Evolutionary conservation across 768 basidiomycete genomes (phyloP).

Genomic region (Megacollybia marginata): DNA sequence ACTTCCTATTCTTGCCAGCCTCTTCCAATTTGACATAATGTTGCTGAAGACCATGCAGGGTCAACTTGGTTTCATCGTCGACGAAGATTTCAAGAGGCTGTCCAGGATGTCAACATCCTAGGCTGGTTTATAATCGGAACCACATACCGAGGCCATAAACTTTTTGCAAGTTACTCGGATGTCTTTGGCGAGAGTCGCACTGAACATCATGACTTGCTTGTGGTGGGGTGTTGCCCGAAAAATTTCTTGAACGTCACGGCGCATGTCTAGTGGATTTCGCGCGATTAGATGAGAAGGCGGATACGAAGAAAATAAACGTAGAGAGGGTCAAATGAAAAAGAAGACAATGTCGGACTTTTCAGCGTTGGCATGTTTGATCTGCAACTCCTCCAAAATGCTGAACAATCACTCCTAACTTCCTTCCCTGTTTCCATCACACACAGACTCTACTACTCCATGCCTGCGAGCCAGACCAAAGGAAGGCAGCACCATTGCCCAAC

Average conservation of each 20-base stretch:
- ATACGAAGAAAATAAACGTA: slow-evolving; percentile 5
- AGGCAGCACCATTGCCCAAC: background rate
- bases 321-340: slow-evolving; percentile 4
- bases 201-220: slow-evolving; percentile 99
- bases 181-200: slow-evolving; percentile 95
- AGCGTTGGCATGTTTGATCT: background rate
- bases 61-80: slow-evolving; percentile 98
- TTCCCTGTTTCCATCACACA: slow-evolving; percentile 30
- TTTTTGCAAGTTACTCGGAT: slow-evolving; percentile 98
- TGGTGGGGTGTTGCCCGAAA: slow-evolving; percentile 98
- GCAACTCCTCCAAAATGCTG: slow-evolving; percentile 22
- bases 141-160: slow-evolving; percentile 95
- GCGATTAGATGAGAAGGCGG: slow-evolving; percentile 57
- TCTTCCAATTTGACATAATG: slow-evolving; percentile 98
- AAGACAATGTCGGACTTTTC: no score
- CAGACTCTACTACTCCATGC: slow-evolving; percentile 7
- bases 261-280: slow-evolving; percentile 93
- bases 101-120: background rate
- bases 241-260: slow-evolving; percentile 99
- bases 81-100: slow-evolving; percentile 99
- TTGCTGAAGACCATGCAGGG: slow-evolving; percentile 96
- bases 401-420: slow-evolving; percentile 29
- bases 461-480: background rate
- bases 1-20: slow-evolving; percentile 89
- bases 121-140: background rate